Conservation (phyloP, 176 grass and related monocot genomes). For the Sorghum bicolor region Sorghum_bicolor_NCBIv3 NC_012871.2:62185001-62185500, state of each 20-base stretch:
- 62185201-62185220: not conserved
- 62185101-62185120: not conserved
- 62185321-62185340: not conserved
- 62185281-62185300: too few species aligned
- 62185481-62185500: not conserved
- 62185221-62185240: not conserved
- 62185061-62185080: not conserved
- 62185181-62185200: not conserved
- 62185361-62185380: not conserved
- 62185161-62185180: not conserved
- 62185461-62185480: not conserved
- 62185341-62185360: not conserved
- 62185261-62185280: too few species aligned
- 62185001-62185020: not conserved
- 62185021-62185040: not conserved
- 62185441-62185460: slow-evolving; percentile 9
- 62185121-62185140: not conserved
- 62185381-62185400: not conserved
- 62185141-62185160: not conserved
- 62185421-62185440: not conserved
- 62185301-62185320: too few species aligned
- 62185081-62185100: not conserved
- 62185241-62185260: too few species aligned
- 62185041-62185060: not conserved
- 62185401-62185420: not conserved